These are phyloP conservation scores for Stellera chamaejasme DNA, from an alignment of 345 rosid genomes.

Conservation along the genomic window DNA sequence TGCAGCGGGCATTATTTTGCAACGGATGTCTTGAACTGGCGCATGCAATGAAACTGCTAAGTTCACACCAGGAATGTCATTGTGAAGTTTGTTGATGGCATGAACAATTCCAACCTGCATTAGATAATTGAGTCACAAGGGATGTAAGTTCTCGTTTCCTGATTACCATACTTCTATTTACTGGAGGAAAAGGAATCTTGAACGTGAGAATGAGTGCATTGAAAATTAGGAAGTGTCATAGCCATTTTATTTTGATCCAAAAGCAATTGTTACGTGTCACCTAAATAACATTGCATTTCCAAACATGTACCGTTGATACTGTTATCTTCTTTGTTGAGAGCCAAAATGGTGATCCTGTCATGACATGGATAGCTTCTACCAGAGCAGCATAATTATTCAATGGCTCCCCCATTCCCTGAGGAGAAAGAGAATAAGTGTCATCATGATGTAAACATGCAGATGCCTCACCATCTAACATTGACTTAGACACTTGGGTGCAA, in stretches of 20 bases:
- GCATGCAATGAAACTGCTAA: conserved; percentile 98
- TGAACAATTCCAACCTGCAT: conserved; percentile 88
- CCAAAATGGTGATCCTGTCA: conserved; percentile 75
- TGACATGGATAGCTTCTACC: conserved; percentile 75
- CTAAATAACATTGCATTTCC: no score
- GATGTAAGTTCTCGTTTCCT: conserved; percentile 15
- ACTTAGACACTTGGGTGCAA: no score
- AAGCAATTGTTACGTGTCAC: neutral
- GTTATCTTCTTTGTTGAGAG: conserved; percentile 81
- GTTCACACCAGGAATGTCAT: conserved; percentile 86
- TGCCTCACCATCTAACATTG: no score
- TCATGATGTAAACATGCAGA: conserved; percentile 6
- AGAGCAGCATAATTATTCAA: conserved; percentile 77
- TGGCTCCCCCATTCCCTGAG: conserved; percentile 99
- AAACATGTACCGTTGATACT: conserved; percentile 67
- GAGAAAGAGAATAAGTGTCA: conserved; percentile 16
- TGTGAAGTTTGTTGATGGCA: conserved; percentile 85
- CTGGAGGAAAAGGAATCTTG: neutral
- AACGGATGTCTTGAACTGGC: conserved; percentile 90
- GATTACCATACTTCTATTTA: conserved; percentile 1
- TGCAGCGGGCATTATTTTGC: conserved; percentile 97
- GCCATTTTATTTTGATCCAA: no score
- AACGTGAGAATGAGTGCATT: neutral
- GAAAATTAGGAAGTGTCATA: no score
- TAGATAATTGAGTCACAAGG: conserved; percentile 15